phyloP scores from a whole-genome alignment of 1,139 yeast genomes.

The Candida tetrigidarum region DNA sequence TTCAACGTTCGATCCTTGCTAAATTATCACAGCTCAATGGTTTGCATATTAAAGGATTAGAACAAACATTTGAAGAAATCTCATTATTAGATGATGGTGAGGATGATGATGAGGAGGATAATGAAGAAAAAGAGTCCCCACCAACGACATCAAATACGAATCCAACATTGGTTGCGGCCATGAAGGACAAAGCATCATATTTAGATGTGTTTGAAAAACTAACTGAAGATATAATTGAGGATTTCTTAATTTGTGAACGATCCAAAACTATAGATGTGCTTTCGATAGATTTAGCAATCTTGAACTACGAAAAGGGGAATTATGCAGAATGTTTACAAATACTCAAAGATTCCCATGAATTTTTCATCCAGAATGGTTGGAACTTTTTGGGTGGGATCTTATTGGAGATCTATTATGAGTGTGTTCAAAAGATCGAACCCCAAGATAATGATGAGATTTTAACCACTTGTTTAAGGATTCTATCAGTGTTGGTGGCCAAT shows the following conservation, averaged over 20 bases:
- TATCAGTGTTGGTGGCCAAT: slow-evolving; percentile 31
- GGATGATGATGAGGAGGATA: slow-evolving; percentile 3
- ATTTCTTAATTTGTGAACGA: slow-evolving; percentile 52
- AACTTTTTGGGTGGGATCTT: slow-evolving; percentile 66
- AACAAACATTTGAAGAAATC: slow-evolving; percentile 29
- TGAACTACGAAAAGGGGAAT: slow-evolving; percentile 62
- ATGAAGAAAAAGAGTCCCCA: background rate
- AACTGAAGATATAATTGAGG: slow-evolving; percentile 48
- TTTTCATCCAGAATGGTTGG: slow-evolving; percentile 77
- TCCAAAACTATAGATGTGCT: slow-evolving; percentile 72
- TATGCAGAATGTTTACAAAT: slow-evolving; percentile 65
- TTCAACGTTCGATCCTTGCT: slow-evolving; percentile 47
- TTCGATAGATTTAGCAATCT: slow-evolving; percentile 79
- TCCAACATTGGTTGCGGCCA: slow-evolving; percentile 7
- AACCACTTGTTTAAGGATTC: slow-evolving; percentile 37
- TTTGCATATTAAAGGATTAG: slow-evolving; percentile 34
- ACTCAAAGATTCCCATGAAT: slow-evolving; percentile 68
- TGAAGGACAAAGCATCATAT: slow-evolving; percentile 21
- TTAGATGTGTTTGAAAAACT: slow-evolving; percentile 32
- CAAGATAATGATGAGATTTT: slow-evolving; percentile 26
- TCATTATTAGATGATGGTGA: slow-evolving; percentile 20
- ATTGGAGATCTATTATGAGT: slow-evolving; percentile 67
- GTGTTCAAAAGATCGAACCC: slow-evolving; percentile 54
- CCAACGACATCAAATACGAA: slow-evolving; percentile 3
- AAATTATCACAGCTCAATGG: slow-evolving; percentile 39